Evolutionary conservation across 2,329 filamentous ascomycete genomes (phyloP).

Genomic region (Ophiostoma montium): DNA sequence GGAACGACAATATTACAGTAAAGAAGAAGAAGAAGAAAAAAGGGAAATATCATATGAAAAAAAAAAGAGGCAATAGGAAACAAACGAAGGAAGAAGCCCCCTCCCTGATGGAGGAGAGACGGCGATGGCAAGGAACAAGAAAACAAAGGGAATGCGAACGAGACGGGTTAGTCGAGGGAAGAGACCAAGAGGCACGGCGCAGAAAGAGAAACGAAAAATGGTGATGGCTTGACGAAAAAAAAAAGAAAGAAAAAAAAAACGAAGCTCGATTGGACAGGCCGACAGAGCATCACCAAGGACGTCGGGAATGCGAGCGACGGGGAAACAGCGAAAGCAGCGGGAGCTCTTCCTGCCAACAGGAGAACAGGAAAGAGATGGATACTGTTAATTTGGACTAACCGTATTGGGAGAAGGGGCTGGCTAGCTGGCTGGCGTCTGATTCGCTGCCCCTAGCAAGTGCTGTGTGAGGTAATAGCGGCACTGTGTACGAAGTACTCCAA

Average conservation of each 20-base stretch:
- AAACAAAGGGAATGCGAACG: slow-evolving; percentile 1
- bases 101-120: not conserved
- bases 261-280: slow-evolving; percentile 4
- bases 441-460: slow-evolving; percentile 8
- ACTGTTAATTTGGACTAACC: slow-evolving; percentile 7
- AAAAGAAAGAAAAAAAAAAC: not conserved
- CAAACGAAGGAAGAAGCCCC: not conserved
- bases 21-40: not conserved
- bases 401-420: slow-evolving; percentile 9
- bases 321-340: slow-evolving; percentile 6
- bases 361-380: slow-evolving; percentile 1
- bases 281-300: slow-evolving; percentile 6
- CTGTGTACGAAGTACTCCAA: not conserved
- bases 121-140: not conserved
- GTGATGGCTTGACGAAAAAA: not conserved
- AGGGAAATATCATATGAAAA: not conserved
- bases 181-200: not conserved
- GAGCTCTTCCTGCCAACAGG: not conserved
- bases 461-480: not conserved
- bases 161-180: not conserved
- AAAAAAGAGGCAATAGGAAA: not conserved
- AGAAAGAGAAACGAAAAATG: not conserved
- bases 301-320: not conserved
- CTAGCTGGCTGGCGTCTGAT: slow-evolving; percentile 6
- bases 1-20: not conserved